A percentile compares a stretch with the other conserved stretches of the same genome.
These are phyloP conservation scores for Nothophaeocryptopus gaeumannii DNA, from an alignment of 2,329 filamentous ascomycete species.

Conservation along the genomic window DNA sequence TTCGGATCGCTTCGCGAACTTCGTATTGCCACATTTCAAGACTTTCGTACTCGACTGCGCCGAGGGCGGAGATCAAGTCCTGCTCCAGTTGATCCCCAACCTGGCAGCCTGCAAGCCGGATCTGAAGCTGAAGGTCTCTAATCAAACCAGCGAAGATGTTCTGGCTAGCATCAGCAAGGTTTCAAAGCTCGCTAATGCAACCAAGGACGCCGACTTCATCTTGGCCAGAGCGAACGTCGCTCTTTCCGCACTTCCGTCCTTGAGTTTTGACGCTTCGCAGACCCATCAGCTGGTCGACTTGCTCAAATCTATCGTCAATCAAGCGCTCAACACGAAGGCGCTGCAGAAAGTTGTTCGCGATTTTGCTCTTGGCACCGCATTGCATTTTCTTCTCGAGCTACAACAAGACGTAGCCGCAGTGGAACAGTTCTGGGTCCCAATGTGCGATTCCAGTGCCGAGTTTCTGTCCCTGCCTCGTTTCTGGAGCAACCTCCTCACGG, in stretches of 20 bases:
- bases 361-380: slow-evolving; percentile 24
- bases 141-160: background rate
- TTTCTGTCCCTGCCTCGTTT: slow-evolving; percentile 23
- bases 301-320: slow-evolving; percentile 15
- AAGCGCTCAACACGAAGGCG: slow-evolving; percentile 8
- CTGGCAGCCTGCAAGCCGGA: slow-evolving; percentile 11
- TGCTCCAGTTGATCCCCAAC: slow-evolving; percentile 16
- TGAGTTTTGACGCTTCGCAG: slow-evolving; percentile 15
- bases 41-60: slow-evolving; percentile 67
- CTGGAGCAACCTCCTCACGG: slow-evolving; percentile 29
- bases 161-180: background rate
- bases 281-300: slow-evolving; percentile 1
- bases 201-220: background rate
- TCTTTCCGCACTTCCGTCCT: slow-evolving; percentile 19
- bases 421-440: slow-evolving; percentile 16
- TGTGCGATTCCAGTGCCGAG: slow-evolving; percentile 21
- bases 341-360: slow-evolving; percentile 1
- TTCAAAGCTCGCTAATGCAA: too few relatives aligned
- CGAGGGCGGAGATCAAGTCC: background rate
- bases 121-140: slow-evolving; percentile 12
- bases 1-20: slow-evolving; percentile 67
- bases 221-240: slow-evolving; percentile 16
- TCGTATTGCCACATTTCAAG: slow-evolving; percentile 80
- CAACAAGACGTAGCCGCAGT: background rate
- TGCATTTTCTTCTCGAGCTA: slow-evolving; percentile 21